Percentiles rank a stretch among this genome's conserved stretches.
phyloP scores from a whole-genome alignment of 345 rosid genomes.

The Turritis glabra region DNA sequence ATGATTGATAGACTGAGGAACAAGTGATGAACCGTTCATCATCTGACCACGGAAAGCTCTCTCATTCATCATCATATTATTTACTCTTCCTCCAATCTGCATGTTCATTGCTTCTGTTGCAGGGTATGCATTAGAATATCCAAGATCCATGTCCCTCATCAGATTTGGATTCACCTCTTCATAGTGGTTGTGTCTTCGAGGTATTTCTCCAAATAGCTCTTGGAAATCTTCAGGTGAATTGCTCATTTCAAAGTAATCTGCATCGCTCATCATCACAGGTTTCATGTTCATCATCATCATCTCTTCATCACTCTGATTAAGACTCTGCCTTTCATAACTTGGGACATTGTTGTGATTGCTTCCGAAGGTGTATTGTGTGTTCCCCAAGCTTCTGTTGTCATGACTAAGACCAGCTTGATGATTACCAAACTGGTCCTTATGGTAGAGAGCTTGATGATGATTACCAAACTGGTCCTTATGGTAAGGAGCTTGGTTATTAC shows the following conservation, averaged over 20 bases:
- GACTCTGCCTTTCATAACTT: slow-evolving; percentile 20
- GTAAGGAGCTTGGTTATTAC: too few species aligned
- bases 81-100: slow-evolving; percentile 22
- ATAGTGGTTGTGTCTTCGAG: slow-evolving; percentile 26
- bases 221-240: slow-evolving; percentile 31
- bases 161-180: slow-evolving; percentile 27
- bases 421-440: not conserved
- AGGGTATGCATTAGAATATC: slow-evolving; percentile 34
- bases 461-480: not conserved
- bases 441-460: slow-evolving; percentile 11
- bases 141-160: slow-evolving; percentile 29
- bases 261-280: slow-evolving; percentile 31
- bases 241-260: slow-evolving; percentile 29
- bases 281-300: slow-evolving; percentile 24
- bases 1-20: slow-evolving; percentile 19
- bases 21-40: slow-evolving; percentile 18
- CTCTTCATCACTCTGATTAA: slow-evolving; percentile 25
- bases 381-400: slow-evolving; percentile 30
- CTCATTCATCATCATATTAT: slow-evolving; percentile 29
- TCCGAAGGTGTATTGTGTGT: slow-evolving; percentile 20
- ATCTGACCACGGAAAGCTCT: slow-evolving; percentile 4
- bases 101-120: slow-evolving; percentile 34
- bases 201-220: slow-evolving; percentile 15
- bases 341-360: slow-evolving; percentile 18
- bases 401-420: slow-evolving; percentile 3